Conservation (phyloP, 2,329 filamentous ascomycete species). For the Neofusicoccum cordaticola region DNA sequence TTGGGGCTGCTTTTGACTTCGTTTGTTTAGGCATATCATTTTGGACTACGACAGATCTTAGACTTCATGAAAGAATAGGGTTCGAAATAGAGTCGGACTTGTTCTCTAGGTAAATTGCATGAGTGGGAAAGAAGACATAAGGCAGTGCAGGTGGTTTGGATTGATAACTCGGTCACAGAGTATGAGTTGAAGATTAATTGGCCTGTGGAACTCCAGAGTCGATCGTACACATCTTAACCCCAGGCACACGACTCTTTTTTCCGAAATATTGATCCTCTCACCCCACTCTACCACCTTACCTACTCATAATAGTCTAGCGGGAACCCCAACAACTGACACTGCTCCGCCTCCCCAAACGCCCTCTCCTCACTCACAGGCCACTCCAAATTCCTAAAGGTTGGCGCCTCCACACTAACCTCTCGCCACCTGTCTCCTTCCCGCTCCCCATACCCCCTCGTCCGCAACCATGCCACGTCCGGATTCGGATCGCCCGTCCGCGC, state of each 20-base stretch:
- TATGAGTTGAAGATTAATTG: no score
- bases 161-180: no score
- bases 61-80: neutral
- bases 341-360: slow-evolving; percentile 26
- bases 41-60: neutral
- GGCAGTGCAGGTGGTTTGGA: no score
- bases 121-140: no score
- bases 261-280: neutral
- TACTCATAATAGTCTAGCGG: slow-evolving; percentile 26
- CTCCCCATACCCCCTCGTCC: slow-evolving; percentile 29
- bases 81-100: no score
- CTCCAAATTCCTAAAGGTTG: slow-evolving; percentile 29
- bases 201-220: no score
- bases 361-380: slow-evolving; percentile 19
- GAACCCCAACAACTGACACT: slow-evolving; percentile 27
- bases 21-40: neutral
- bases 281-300: neutral
- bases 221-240: no score
- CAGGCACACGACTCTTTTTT: no score
- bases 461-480: slow-evolving; percentile 23
- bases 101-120: no score
- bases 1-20: neutral
- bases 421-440: slow-evolving; percentile 22
- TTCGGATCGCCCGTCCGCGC: slow-evolving; percentile 29
- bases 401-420: slow-evolving; percentile 17